Percentiles rank a stretch among this genome's conserved stretches.
These are phyloP conservation scores for Fusarium gaditjirri DNA, from an alignment of 2,329 filamentous ascomycete species.

Conservation along the genomic window DNA sequence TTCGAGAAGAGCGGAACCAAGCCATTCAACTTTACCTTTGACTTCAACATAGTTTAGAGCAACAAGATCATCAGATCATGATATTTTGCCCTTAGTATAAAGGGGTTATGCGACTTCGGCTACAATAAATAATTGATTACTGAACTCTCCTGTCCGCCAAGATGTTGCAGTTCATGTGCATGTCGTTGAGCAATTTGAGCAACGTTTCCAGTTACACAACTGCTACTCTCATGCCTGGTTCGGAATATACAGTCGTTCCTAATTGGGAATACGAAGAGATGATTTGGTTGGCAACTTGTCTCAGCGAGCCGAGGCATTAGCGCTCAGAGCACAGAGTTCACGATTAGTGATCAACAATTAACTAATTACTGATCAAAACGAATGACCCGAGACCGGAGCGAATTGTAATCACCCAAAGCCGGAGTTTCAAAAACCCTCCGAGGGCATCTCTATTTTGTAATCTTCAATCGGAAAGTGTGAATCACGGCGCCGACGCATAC, in stretches of 20 bases:
- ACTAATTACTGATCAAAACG: not conserved
- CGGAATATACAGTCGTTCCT: rapidly evolving
- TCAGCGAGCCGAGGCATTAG: not conserved
- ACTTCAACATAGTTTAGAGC: slow-evolving; percentile 6
- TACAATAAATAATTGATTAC: not conserved
- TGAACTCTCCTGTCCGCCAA: rapidly evolving
- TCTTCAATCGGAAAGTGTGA: rapidly evolving
- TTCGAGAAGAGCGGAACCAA: not conserved
- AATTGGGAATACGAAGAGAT: not conserved
- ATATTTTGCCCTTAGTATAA: not conserved
- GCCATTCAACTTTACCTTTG: slow-evolving; percentile 16
- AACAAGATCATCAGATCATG: rapidly evolving
- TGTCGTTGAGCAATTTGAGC: not conserved
- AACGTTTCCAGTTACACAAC: rapidly evolving
- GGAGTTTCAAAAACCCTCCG: not conserved
- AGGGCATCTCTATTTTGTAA: rapidly evolving
- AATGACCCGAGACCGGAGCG: not conserved
- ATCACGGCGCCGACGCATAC: rapidly evolving
- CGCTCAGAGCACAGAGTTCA: rapidly evolving
- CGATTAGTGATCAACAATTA: not conserved
- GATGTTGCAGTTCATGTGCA: rapidly evolving
- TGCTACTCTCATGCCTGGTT: rapidly evolving
- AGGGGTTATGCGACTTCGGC: not conserved
- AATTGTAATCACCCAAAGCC: not conserved
- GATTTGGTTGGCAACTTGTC: rapidly evolving